Percentiles rank a stretch among this genome's conserved stretches.
Conservation (phyloP, 106 monocot genomes). For the Ottelia alismoides region DNA sequence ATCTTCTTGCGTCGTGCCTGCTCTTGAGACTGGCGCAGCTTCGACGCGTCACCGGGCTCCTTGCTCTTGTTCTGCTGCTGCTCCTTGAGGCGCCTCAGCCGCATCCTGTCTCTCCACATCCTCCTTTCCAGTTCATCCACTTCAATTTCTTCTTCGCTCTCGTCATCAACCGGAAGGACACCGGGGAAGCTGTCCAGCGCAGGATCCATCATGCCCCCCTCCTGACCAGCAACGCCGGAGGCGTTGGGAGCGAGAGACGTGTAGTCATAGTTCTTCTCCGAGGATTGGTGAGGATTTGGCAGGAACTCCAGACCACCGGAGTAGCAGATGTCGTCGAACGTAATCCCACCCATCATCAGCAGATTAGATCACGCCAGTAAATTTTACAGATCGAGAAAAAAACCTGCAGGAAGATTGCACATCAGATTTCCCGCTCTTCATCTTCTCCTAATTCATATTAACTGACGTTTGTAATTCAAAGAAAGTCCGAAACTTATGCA, state of each 20-base stretch:
- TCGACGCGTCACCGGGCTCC: not conserved
- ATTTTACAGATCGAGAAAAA: not conserved
- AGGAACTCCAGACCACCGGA: slow-evolving; percentile 9
- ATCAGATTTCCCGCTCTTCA: too few species aligned
- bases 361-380: not conserved
- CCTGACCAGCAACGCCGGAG: not conserved
- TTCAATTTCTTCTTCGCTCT: slow-evolving; percentile 16
- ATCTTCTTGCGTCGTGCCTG: slow-evolving; percentile 16
- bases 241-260: not conserved
- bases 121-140: slow-evolving; percentile 15
- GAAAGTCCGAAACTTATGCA: too few species aligned
- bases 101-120: slow-evolving; percentile 20
- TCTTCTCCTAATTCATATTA: too few species aligned
- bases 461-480: too few species aligned
- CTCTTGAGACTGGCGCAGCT: slow-evolving; percentile 7
- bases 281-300: slow-evolving; percentile 1
- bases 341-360: slow-evolving; percentile 4
- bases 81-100: slow-evolving; percentile 11
- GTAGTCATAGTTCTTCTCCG: too few species aligned
- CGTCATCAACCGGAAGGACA: slow-evolving; percentile 10
- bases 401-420: too few species aligned
- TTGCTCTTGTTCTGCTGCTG: slow-evolving; percentile 1
- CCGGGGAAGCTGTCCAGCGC: slow-evolving; percentile 5
- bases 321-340: slow-evolving; percentile 9
- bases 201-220: not conserved